These are phyloP conservation scores for Cordyceps javanica DNA, from an alignment of 2,329 filamentous ascomycete species.

Conservation along the genomic window DNA sequence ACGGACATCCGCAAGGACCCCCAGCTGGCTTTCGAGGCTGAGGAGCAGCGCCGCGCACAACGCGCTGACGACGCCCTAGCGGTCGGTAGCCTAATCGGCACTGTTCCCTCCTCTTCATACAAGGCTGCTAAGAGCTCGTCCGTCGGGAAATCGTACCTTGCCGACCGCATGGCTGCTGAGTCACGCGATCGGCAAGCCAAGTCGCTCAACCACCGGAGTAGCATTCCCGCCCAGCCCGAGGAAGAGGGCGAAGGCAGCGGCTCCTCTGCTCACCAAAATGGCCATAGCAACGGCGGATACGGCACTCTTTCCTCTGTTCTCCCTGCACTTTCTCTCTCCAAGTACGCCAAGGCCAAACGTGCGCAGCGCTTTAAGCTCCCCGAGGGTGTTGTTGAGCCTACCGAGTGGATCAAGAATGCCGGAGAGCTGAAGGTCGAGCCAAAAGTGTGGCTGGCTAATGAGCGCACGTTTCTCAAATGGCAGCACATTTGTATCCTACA, in stretches of 20 bases:
- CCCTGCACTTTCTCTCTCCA: slow-evolving; percentile 74
- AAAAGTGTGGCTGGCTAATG: slow-evolving; percentile 98
- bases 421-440: slow-evolving; percentile 90
- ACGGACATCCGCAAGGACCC: slow-evolving; percentile 92
- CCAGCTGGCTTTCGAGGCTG: slow-evolving; percentile 81
- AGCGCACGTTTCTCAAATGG: slow-evolving; percentile 98
- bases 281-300: slow-evolving; percentile 37
- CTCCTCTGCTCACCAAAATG: slow-evolving; percentile 29
- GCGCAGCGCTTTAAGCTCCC: slow-evolving; percentile 53
- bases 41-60: slow-evolving; percentile 76
- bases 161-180: slow-evolving; percentile 48
- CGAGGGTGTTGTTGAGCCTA: slow-evolving; percentile 80
- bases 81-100: slow-evolving; percentile 79
- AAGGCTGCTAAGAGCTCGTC: slow-evolving; percentile 61
- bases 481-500: slow-evolving; percentile 89
- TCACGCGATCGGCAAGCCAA: slow-evolving; percentile 26
- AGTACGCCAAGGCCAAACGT: slow-evolving; percentile 58
- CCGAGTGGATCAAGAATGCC: slow-evolving; percentile 87
- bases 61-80: slow-evolving; percentile 81
- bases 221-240: slow-evolving; percentile 23
- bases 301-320: slow-evolving; percentile 65
- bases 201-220: slow-evolving; percentile 21
- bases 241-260: slow-evolving; percentile 30
- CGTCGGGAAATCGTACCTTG: slow-evolving; percentile 58
- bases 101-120: slow-evolving; percentile 43